Conservation (phyloP, 805 yeast genomes). For the Saccharomycopsis oosterbeekiorum region DNA sequence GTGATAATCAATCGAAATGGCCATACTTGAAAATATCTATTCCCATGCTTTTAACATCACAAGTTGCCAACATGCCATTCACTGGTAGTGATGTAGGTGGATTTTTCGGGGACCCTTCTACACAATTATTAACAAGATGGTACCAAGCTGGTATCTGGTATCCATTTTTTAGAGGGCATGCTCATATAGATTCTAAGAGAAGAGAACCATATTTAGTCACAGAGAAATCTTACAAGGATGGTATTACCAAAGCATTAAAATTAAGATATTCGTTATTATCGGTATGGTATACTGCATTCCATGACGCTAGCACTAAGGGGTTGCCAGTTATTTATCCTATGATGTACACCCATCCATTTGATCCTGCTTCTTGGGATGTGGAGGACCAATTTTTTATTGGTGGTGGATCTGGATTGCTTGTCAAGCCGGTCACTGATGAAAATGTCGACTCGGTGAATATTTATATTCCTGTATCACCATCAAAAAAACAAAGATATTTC, state of each 20-base stretch:
- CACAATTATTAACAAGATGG: constrained; percentile 83
- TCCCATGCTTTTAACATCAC: constrained; percentile 80
- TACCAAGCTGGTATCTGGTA: constrained; percentile 93
- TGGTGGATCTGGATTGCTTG: constrained; percentile 48
- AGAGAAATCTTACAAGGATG: constrained; percentile 51
- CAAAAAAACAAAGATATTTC: constrained; percentile 38
- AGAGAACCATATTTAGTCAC: constrained; percentile 88
- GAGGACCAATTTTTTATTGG: constrained; percentile 85
- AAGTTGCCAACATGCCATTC: constrained; percentile 81
- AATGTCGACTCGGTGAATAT: constrained; percentile 31
- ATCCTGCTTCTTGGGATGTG: constrained; percentile 39
- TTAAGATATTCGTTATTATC: constrained; percentile 75
- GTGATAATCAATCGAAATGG: constrained; percentile 94
- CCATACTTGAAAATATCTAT: constrained; percentile 68
- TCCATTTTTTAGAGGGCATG: constrained; percentile 95
- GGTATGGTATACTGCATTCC: constrained; percentile 68
- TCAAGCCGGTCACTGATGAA: constrained; percentile 68
- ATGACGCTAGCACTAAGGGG: constrained; percentile 50
- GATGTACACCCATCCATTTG: constrained; percentile 45
- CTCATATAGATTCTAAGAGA: constrained; percentile 86
- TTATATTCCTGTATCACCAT: constrained; percentile 23
- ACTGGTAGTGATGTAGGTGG: constrained; percentile 98
- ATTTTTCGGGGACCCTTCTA: constrained; percentile 80
- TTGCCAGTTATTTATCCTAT: constrained; percentile 64
- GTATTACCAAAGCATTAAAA: constrained; percentile 59